These are phyloP conservation scores for Chaetomiaceae sp. DNA, from an alignment of 2,329 filamentous ascomycete genomes.

Conservation along the genomic window DNA sequence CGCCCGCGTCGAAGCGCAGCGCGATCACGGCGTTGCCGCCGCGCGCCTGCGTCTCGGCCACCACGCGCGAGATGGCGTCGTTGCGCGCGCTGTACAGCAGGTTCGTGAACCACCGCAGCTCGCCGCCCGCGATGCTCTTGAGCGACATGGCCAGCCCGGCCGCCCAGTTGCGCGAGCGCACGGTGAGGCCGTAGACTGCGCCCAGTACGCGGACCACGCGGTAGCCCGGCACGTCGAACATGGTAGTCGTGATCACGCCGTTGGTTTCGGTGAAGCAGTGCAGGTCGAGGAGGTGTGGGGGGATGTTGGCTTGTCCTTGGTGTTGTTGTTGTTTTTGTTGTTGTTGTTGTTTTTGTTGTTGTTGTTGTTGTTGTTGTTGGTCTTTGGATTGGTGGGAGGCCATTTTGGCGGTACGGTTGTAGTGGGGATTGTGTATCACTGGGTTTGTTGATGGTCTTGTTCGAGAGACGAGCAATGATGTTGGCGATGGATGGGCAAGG, in stretches of 20 bases:
- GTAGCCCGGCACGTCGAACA: constrained; percentile 58
- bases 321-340: no score
- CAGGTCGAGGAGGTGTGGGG: constrained; percentile 33
- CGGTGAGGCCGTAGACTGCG: constrained; percentile 39
- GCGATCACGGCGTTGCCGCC: constrained; percentile 57
- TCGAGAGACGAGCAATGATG: no score
- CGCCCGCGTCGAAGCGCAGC: constrained; percentile 51
- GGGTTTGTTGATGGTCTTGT: no score
- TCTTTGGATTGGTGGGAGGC: neutral
- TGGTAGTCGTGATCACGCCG: constrained; percentile 56
- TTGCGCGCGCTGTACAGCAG: constrained; percentile 54
- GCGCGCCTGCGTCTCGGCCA: constrained; percentile 50
- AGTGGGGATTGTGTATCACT: no score
- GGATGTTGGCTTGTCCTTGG: constrained; percentile 14
- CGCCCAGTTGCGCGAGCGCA: constrained; percentile 49
- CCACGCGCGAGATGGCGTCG: constrained; percentile 49
- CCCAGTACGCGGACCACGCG: constrained; percentile 52
- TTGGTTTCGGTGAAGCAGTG: constrained; percentile 57
- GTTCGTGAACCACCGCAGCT: constrained; percentile 53
- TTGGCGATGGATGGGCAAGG: no score
- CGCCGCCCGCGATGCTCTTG: constrained; percentile 52
- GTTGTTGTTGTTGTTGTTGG: neutral
- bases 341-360: no score
- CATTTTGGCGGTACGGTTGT: no score
- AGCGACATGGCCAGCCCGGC: constrained; percentile 50